These are phyloP conservation scores for Durio zibethinus DNA, from an alignment of 345 rosid genomes.

Conservation along the genomic window DNA sequence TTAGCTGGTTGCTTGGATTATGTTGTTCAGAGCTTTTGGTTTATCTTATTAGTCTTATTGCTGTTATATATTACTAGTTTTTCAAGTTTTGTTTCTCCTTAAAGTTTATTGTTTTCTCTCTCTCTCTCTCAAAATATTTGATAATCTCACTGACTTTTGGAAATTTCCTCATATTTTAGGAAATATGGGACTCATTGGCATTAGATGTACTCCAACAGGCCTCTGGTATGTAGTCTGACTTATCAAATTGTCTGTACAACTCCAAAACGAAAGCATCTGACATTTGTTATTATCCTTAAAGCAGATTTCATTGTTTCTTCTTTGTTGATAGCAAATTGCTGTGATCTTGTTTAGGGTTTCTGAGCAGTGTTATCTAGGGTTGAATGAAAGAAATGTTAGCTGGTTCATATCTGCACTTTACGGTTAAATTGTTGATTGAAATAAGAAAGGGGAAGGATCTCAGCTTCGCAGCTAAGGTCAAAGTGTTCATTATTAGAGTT, in stretches of 20 bases:
- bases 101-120: background rate
- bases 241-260: background rate
- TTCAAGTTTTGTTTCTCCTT: background rate
- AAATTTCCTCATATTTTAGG: conserved; percentile 35
- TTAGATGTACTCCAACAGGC: conserved; percentile 78
- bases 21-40: background rate
- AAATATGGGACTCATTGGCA: conserved; percentile 85
- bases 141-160: background rate
- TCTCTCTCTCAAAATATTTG: background rate
- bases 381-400: background rate
- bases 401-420: background rate
- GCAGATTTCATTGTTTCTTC: background rate
- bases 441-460: background rate
- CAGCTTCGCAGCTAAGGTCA: background rate
- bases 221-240: conserved; percentile 55
- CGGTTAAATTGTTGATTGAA: background rate
- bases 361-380: background rate
- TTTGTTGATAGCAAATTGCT: background rate
- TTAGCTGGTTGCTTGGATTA: background rate
- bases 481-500: background rate
- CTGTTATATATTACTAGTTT: background rate
- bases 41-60: background rate
- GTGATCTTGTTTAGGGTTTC: background rate
- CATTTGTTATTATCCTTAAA: background rate
- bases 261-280: background rate